These are phyloP conservation scores for Arabidopsis arenosa DNA, from an alignment of 345 rosid species.

Conservation along the genomic window DNA sequence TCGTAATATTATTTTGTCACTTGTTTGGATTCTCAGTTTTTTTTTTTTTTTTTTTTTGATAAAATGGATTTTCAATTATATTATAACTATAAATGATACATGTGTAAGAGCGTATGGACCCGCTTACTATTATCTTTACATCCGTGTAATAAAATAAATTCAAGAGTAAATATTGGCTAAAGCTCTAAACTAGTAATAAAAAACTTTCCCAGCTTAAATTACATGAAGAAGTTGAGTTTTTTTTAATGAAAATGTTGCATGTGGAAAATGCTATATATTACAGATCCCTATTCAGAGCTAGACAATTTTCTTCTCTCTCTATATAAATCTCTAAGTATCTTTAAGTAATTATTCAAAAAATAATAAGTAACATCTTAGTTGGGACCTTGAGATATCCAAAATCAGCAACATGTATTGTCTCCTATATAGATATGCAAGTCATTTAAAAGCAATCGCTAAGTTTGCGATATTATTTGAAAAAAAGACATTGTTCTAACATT, in stretches of 20 bases:
- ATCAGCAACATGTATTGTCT: too few relatives aligned
- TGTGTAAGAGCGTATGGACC: conserved; percentile 36
- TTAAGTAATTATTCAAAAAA: too few relatives aligned
- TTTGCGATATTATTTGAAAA: too few relatives aligned
- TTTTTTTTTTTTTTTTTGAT: not conserved
- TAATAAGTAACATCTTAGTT: not conserved
- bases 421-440: not conserved
- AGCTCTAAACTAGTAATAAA: conserved; percentile 20
- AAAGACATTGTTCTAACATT: not conserved
- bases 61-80: not conserved
- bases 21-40: conserved; percentile 16
- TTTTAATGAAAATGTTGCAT: not conserved
- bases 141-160: conserved; percentile 6
- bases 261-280: not conserved
- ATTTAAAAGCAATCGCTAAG: not conserved
- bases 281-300: too few relatives aligned
- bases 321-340: too few relatives aligned
- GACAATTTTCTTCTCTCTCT: not conserved
- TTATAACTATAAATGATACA: conserved; percentile 2
- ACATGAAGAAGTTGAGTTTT: conserved; percentile 10
- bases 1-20: conserved; percentile 24
- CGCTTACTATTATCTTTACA: conserved; percentile 10
- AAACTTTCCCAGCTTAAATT: conserved; percentile 26
- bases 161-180: conserved; percentile 36
- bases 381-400: too few relatives aligned